Base-by-base conservation (phyloP, 805 yeast genomes). In the Candida krabiensis region DNA sequence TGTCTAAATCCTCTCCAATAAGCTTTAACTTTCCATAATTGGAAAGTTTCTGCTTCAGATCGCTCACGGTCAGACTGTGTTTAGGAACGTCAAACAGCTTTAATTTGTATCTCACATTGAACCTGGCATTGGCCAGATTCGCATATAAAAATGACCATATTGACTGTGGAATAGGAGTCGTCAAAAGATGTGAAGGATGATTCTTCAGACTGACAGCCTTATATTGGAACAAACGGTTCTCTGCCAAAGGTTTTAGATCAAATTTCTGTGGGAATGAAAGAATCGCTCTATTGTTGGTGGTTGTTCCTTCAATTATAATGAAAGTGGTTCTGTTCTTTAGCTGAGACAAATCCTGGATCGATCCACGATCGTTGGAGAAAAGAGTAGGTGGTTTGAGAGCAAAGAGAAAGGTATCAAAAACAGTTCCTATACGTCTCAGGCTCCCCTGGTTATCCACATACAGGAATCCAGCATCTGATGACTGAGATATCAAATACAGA, bases 211-310 rank as follows among this genome's bases (percentile, higher is more conserved):
- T 63, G 26, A 71, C 35, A 0, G 71, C 60, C 38, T 66, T 70
- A 40, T 61, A 46, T 8, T 49, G 50, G 40, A 59, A 58, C 3
- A 27, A 33, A 7, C 34, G 31, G 9, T 30, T 30, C 9, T 22
- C 11, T 18, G 37, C 17, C 13, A 56, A 46, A 6, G 37, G 22
- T 11, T 24, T 25, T 8, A 44, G 17, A 27, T 51, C 52, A 13
- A 65, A 55, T 4, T 55, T 40, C 4, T 41, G 33, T 24, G 66
- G 64, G 38, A 85, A 74, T 3, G 87, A 79, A 44, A 90, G 68
- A 1, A 90, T 55, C 0, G 89, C 80, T 44, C 80, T 80, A 35
- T 95, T 93, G 56, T 90, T 91, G 0, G 96, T 79, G 0, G 96
- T 72, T 0, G 96, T 86, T 0, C 96, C 96, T 54, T 89, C 97